Evolutionary conservation across 2,329 filamentous ascomycete species (phyloP), one percentile per base, ranked within the genome.

Genomic region (Fusarium miscanthi): DNA sequence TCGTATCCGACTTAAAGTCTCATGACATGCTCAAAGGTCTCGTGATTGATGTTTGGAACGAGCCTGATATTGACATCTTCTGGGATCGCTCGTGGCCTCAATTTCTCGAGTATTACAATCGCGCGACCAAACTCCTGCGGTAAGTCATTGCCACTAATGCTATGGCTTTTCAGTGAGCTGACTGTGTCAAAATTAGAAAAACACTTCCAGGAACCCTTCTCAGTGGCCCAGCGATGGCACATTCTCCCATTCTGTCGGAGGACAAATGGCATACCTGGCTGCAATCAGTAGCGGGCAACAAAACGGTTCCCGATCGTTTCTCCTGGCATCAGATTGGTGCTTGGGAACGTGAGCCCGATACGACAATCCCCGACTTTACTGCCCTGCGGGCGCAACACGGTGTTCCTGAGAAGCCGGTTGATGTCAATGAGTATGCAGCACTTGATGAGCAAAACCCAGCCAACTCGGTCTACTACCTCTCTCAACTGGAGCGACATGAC

Each of bases 161-260:
- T 5, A 33, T 7, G 5, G 0, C 1, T 9, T 5, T 9, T 1
- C 3, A 33, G 3, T 8, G 12, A 53, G 12, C 17, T 53, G 16
- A 59, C 49, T 17, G 6, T 5, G 9, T 17, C 6, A 0, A 25
- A 23, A 13, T 40, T 2, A 59, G 48, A 23, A 17, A 56, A 16
- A 3, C 19, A 6, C 48, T 60, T 3, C 58, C 58, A 1, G 4
- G 3, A 5, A 56, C 30, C 0, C n/a, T 40, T 57, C 49, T 56
- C 4, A 42, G 37, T 4, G 49, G 58, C 2, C 58, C 48, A 16
- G 37, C 58, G 11, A 60, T 41, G 23, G 49, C 58, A 19, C 25
- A 41, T 10, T 57, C 58, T 11, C 58, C 58, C 5, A 40, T 27
- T 21, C 2, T 57, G 4, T 13, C 14, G 0, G 30, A 60, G 2